Base-by-base conservation (phyloP, 2,329 filamentous ascomycete species). In the Penicillium sp. region DNA sequence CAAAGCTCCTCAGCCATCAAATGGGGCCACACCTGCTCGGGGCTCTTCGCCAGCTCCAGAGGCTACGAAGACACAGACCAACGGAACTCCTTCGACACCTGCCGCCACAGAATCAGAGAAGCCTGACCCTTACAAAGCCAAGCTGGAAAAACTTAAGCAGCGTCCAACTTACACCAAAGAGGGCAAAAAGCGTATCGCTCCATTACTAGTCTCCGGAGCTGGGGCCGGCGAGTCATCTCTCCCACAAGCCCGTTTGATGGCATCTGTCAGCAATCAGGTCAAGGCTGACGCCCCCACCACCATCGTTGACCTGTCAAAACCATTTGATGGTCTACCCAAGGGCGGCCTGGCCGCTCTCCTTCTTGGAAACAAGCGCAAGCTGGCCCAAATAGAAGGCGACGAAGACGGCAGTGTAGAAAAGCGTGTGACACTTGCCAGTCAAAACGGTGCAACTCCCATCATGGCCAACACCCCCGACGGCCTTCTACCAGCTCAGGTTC, bases 141-240 rank as follows among this genome's bases (percentile, higher is more conserved):
- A 86, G 65, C 73, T 89, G 4, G 86, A 89, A 65, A 84, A 84
- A 61, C 77, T 97, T 62, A 97, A 97, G 75, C 91, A 93, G 61
- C 85, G 94, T 52, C 93, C 97, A 4, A 97, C 93, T 0, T 88
- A 97, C 59, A 96, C 91, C 0, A 97, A 97, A 73, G 93, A 99
- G 64, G 94, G 94, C 31, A 97, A 94, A 78, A 99, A 99, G 78
- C 86, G 94, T 54, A 93, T 99, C 55, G 90, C 92, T 4, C 94
- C 94, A 2, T 81, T 99, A 62, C 82, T 99, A 13, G 91, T 99
- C 7, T 96, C 93, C 0, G 92, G 91, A 0, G 93, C 93, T 9
- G 91, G 90, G 2, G 90, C 89, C 1, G 91, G 90, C 12, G 88
- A 93, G 69, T 95, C 93, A 0, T 96, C 93, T 17, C 79, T 97